Evolutionary conservation across 306 rosid species (phyloP).

Genomic region (Quercus glauca): DNA sequence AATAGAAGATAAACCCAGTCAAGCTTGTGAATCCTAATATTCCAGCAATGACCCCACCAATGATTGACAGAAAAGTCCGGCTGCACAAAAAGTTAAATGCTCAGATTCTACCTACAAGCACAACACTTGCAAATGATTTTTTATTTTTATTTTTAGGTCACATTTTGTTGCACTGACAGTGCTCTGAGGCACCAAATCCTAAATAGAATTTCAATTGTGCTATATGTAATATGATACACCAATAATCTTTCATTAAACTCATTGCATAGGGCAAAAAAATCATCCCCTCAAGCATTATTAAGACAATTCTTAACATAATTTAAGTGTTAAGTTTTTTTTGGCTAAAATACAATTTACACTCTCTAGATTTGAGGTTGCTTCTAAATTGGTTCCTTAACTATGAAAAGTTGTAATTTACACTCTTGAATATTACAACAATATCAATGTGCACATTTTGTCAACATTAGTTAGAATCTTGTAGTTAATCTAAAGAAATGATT

Average conservation of each 20-base stretch:
- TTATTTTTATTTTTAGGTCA: not conserved
- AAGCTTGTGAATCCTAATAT: conserved; percentile 82
- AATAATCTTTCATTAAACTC: not conserved
- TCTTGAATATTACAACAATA: too few species aligned
- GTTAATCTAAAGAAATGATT: too few species aligned
- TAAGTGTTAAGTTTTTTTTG: not conserved
- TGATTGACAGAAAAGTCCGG: conserved; percentile 93
- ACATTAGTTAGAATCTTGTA: too few species aligned
- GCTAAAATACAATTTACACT: too few species aligned
- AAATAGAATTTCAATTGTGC: too few species aligned
- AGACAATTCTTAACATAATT: not conserved
- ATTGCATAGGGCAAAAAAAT: not conserved
- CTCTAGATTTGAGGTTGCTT: too few species aligned
- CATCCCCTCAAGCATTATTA: not conserved
- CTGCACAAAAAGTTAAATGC: conserved; percentile 43
- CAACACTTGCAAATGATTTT: not conserved
- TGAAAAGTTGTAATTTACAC: too few species aligned
- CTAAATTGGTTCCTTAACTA: too few species aligned
- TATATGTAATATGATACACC: too few species aligned
- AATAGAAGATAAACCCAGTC: conserved; percentile 72
- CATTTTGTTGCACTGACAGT: not conserved
- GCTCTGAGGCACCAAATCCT: too few species aligned
- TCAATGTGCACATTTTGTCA: too few species aligned
- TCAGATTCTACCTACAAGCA: not conserved
- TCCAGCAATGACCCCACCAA: conserved; percentile 96